phyloP scores from a whole-genome alignment of 805 yeast genomes.

The Candida odintsovae region DNA sequence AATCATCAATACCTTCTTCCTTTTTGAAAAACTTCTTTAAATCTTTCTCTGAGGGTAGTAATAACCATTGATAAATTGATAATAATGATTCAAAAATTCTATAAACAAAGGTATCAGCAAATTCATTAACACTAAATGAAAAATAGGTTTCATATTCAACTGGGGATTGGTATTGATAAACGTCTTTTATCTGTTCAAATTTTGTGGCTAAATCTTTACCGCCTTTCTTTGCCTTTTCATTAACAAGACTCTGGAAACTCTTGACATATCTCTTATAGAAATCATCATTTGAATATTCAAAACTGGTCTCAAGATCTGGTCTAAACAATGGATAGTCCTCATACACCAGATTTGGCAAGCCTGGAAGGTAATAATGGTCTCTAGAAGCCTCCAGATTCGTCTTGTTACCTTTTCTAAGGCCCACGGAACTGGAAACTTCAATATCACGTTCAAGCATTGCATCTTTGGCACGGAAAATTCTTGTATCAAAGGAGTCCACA shows the following conservation, averaged over 20 bases:
- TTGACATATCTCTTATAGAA: constrained; percentile 6
- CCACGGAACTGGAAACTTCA: constrained; percentile 16
- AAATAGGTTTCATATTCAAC: constrained; percentile 9
- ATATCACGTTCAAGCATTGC: constrained; percentile 19
- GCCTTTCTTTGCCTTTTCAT: not conserved
- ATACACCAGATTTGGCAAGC: constrained; percentile 17
- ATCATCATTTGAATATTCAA: constrained; percentile 14
- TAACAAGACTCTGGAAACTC: constrained; percentile 10
- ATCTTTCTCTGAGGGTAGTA: constrained; percentile 4
- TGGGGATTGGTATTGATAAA: constrained; percentile 5
- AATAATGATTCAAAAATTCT: constrained; percentile 7
- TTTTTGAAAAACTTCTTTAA: constrained; percentile 10
- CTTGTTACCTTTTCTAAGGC: constrained; percentile 8
- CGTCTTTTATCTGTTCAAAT: constrained; percentile 3
- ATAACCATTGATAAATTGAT: constrained; percentile 5
- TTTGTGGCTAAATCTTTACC: not conserved
- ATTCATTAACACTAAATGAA: constrained; percentile 9
- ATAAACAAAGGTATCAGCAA: constrained; percentile 12
- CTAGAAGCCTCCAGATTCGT: constrained; percentile 7
- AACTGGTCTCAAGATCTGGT: constrained; percentile 13
- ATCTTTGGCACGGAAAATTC: constrained; percentile 11
- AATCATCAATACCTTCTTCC: constrained; percentile 9
- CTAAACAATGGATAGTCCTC: constrained; percentile 22
- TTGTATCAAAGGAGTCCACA: constrained; percentile 2
- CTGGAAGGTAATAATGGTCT: constrained; percentile 20